Evolutionary conservation across 2,329 filamentous ascomycete species (phyloP), one percentile per base, ranked within the genome.

Genomic region (Grosmannia penicillata): DNA sequence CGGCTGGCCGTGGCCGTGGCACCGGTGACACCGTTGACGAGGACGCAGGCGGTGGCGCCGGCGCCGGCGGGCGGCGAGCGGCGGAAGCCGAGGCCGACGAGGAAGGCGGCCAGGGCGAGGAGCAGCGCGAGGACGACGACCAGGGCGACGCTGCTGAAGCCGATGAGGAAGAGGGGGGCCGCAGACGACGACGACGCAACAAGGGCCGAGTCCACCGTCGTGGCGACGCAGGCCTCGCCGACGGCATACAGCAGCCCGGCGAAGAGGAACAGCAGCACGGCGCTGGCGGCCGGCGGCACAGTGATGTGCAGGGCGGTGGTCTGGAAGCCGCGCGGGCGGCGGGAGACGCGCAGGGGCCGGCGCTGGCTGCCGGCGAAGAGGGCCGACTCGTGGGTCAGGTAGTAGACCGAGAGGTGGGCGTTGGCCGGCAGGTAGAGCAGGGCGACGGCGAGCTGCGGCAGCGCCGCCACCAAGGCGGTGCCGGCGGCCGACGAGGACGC

Each of bases 361-460:
- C 48, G 50, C 43, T 14, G 53, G 36, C 38, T 45, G 1, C 56
- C 40, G 4, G 38, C 38, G 47, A 62, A 68, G 37, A 59, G 59
- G 3, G 62, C 57, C 33, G 66, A 55, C 49, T 72, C 68, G 51
- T 68, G 61, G 2, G 65, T 67, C 28, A 71, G 54, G 48, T 58
- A 68, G 51, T 63, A 68, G 4, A 58, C 52, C 3, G 63, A 64
- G 13, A 72, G 50, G 18, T 69, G 56, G 5, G 59, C 52, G 53
- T 72, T 68, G 33, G 55, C 55, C 10, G 58, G 48, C 24, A 72
- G 51, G 50, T 71, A 72, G 8, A 72, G 56, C 11, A 56, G 39
- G 6, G 56, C 62, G 13, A 70, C 52, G 17, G 69, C 58, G 5
- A 71, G 50, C 9, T 72, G 68, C 2, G 68, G 67, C 10, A 68